A percentile compares a stretch with the other conserved stretches of the same genome.
These are phyloP conservation scores for Cladosporium velox DNA, from an alignment of 2,329 filamentous ascomycete genomes.

Conservation along the genomic window DNA sequence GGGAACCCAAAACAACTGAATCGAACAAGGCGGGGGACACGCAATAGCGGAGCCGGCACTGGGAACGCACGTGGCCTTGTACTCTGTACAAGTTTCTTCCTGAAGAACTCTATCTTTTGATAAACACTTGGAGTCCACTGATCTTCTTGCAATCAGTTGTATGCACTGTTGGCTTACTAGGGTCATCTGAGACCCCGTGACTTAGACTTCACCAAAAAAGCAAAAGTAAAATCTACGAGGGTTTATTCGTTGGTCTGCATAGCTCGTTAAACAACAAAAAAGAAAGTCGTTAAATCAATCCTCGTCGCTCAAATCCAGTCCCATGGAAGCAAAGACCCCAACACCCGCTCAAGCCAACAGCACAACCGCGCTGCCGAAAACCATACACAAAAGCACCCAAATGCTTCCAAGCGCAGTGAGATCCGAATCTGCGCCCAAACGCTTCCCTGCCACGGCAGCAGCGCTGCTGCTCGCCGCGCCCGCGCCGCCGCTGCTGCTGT, in stretches of 20 bases:
- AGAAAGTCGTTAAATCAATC: background rate
- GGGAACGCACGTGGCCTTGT: background rate
- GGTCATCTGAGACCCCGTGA: no score
- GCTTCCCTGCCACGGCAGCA: background rate
- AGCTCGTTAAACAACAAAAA: background rate
- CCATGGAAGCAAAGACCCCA: background rate
- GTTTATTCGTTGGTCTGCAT: background rate
- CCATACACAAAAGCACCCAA: background rate
- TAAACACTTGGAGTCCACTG: no score
- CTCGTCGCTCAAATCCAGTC: background rate
- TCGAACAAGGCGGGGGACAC: background rate
- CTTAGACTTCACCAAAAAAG: no score
- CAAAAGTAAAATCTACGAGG: background rate
- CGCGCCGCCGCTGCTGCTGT: background rate
- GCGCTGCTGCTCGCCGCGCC: conserved; percentile 11
- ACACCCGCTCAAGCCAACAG: conserved; percentile 1
- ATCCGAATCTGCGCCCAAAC: background rate
- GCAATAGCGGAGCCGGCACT: background rate
- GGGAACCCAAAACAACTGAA: background rate
- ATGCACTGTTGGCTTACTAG: no score
- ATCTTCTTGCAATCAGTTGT: no score
- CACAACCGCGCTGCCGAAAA: background rate
- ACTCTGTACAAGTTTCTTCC: background rate
- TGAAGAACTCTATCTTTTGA: background rate
- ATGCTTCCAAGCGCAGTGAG: background rate